Base-by-base conservation (phyloP, 805 yeast species). In the Wickerhamomyces tratensis region DNA sequence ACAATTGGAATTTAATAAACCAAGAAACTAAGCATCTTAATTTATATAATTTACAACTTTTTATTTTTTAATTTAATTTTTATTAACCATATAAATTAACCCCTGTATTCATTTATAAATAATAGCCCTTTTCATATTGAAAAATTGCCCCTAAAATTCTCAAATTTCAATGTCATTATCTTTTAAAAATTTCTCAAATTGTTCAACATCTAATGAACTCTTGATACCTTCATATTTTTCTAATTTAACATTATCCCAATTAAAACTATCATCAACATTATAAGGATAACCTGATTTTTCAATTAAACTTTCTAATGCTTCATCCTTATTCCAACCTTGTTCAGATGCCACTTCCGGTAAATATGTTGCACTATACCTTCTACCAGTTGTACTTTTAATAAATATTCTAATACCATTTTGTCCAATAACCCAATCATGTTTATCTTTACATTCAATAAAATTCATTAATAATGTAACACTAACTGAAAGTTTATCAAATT, bases 291-390 rank as follows among this genome's bases (percentile, higher is more conserved):
- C 93, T 0, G 95, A 88, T 58, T 93, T 93, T 25, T 69, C 64
- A 4, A 91, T 75, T 35, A 94, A 68, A 49, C 85, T 73, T 46
- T 67, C 67, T 43, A 91, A 61, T 0, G 98, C 91, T 25, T 84
- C 80, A 14, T 65, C 63, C 52, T 83, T 74, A 49, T 72, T 73
- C 96, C 96, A 87, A 2, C 76, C 78, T 51, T 89, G 95, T 50
- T 91, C 98, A 5, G 65, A 70, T 25, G 96, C 95, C 1, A 93
- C 98, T 36, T 79, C 84, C 0, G 98, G 98, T 36, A 93, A 63
- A 51, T 87, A 93, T 0, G 98, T 93, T 0, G 97, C 87, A 40
- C 82, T 74, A 29, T 67, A 70, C 0, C 56, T 45, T 5, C 62
- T 54, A 2, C 72, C 70, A 7, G 20, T 20, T 20, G 20, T 20